phyloP scores from a whole-genome alignment of 371 early-diverging fungal species.

The Furculomyces boomerangus region DNA sequence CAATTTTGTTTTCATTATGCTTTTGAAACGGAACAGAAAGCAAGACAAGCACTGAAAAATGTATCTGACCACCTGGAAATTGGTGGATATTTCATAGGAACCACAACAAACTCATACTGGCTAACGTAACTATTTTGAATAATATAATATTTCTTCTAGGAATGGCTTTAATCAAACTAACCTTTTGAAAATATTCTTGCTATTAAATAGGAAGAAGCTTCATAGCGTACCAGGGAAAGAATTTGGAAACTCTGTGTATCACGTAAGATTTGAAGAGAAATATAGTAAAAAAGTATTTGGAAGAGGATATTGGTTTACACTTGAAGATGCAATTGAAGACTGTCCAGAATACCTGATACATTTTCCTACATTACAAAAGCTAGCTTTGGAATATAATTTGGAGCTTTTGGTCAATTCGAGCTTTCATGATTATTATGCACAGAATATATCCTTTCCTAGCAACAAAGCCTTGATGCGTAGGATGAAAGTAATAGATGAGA shows the following conservation, averaged over 20 bases:
- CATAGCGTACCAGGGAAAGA: slow-evolving; percentile 13
- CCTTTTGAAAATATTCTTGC: too few relatives aligned
- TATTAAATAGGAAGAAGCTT: slow-evolving; percentile 6
- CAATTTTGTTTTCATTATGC: slow-evolving; percentile 98
- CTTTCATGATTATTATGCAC: slow-evolving; percentile 66
- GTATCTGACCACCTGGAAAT: slow-evolving; percentile 50
- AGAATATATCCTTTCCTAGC: slow-evolving; percentile 31
- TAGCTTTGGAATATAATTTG: slow-evolving; percentile 74
- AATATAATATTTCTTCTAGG: slow-evolving; percentile 30
- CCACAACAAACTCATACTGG: slow-evolving; percentile 85
- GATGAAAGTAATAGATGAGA: slow-evolving; percentile 68
- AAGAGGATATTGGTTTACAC: slow-evolving; percentile 77
- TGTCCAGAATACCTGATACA: slow-evolving; percentile 96
- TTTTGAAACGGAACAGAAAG: slow-evolving; percentile 69
- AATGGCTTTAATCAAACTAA: background rate
- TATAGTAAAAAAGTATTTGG: slow-evolving; percentile 52
- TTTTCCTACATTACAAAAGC: slow-evolving; percentile 34
- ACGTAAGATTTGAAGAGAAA: slow-evolving; percentile 54
- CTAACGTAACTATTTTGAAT: slow-evolving; percentile 42
- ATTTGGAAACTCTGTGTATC: slow-evolving; percentile 79
- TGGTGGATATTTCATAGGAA: slow-evolving; percentile 86
- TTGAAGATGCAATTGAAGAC: slow-evolving; percentile 92
- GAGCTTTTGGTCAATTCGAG: slow-evolving; percentile 40
- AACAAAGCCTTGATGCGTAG: slow-evolving; percentile 37
- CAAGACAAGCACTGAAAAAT: slow-evolving; percentile 67